Conservation (phyloP, 495 filamentous ascomycete species). For the Talaromyces wortmannii region DNA sequence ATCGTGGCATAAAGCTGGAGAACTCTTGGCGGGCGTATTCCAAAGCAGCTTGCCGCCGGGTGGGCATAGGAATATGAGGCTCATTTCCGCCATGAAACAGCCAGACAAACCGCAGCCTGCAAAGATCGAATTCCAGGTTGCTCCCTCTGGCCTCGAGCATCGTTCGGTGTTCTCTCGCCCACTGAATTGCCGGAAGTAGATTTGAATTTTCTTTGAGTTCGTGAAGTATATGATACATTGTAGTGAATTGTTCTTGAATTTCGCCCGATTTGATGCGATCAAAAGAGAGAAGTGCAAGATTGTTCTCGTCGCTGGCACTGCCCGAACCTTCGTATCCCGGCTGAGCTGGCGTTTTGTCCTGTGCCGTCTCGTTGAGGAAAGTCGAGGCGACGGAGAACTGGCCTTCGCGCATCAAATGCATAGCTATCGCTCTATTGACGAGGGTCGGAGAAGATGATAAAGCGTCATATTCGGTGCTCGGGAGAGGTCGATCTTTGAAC, state of each 20-base stretch:
- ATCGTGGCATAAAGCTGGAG: conserved; percentile 58
- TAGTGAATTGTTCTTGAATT: conserved; percentile 72
- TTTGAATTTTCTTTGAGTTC: conserved; percentile 63
- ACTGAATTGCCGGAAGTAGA: conserved; percentile 75
- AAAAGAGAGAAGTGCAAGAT: conserved; percentile 16
- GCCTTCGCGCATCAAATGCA: conserved; percentile 93
- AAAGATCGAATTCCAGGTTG: conserved; percentile 92
- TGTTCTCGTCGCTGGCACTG: conserved; percentile 4
- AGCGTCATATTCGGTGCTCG: conserved; percentile 71
- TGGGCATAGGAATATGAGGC: conserved; percentile 8
- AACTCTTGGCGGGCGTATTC: conserved; percentile 66
- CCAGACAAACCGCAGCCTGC: conserved; percentile 78
- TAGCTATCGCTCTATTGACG: conserved; percentile 87
- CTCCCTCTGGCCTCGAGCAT: conserved; percentile 76
- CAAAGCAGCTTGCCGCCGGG: conserved; percentile 53
- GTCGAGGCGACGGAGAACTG: conserved; percentile 81
- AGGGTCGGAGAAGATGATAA: conserved; percentile 66
- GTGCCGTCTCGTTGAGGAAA: conserved; percentile 60
- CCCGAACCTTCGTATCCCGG: conserved; percentile 6
- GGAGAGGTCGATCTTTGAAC: conserved; percentile 71
- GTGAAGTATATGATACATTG: conserved; percentile 86
- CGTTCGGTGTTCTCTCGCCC: conserved; percentile 65
- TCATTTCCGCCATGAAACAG: conserved; percentile 53
- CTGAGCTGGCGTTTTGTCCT: conserved; percentile 24
- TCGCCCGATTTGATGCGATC: conserved; percentile 54